A percentile compares a stretch with the other conserved stretches of the same genome.
Conservation (phyloP, 2,329 filamentous ascomycete species). For the Neofusicoccum sp. region DNA sequence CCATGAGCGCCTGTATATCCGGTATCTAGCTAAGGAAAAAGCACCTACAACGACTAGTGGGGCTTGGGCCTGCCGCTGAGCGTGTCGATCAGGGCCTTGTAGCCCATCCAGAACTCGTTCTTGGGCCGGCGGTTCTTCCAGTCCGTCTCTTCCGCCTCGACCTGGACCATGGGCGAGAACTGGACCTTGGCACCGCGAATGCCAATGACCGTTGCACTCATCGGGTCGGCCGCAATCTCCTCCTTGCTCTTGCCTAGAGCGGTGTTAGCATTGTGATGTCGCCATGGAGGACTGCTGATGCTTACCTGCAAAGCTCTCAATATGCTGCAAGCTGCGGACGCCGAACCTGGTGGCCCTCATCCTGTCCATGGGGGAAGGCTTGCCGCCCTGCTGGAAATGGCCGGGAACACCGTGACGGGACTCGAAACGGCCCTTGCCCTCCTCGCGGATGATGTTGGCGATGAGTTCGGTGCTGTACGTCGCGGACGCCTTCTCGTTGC, state of each 20-base stretch:
- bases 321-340: slow-evolving; percentile 89
- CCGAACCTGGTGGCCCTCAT: slow-evolving; percentile 87
- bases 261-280: not conserved
- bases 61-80: slow-evolving; percentile 63
- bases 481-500: slow-evolving; percentile 88
- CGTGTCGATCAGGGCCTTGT: slow-evolving; percentile 81
- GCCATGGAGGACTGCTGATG: not conserved
- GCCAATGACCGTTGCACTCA: slow-evolving; percentile 80
- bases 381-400: slow-evolving; percentile 91
- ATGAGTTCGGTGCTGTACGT: slow-evolving; percentile 93
- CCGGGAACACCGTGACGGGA: slow-evolving; percentile 79
- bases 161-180: slow-evolving; percentile 76
- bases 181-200: slow-evolving; percentile 86
- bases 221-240: slow-evolving; percentile 69
- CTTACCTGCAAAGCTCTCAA: slow-evolving; percentile 68
- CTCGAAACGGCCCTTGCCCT: slow-evolving; percentile 89
- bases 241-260: slow-evolving; percentile 53
- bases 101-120: slow-evolving; percentile 77
- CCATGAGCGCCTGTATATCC: slow-evolving; percentile 7
- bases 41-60: not conserved
- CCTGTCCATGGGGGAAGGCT: slow-evolving; percentile 93
- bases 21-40: slow-evolving; percentile 14
- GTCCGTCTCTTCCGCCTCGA: slow-evolving; percentile 85
- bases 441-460: slow-evolving; percentile 91
- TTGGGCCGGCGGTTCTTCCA: slow-evolving; percentile 87